A percentile compares a stretch with the other conserved stretches of the same genome.
These are phyloP conservation scores for Fraxinus quadrangulata DNA, from an alignment of 257 asterid genomes.

Conservation along the genomic window DNA sequence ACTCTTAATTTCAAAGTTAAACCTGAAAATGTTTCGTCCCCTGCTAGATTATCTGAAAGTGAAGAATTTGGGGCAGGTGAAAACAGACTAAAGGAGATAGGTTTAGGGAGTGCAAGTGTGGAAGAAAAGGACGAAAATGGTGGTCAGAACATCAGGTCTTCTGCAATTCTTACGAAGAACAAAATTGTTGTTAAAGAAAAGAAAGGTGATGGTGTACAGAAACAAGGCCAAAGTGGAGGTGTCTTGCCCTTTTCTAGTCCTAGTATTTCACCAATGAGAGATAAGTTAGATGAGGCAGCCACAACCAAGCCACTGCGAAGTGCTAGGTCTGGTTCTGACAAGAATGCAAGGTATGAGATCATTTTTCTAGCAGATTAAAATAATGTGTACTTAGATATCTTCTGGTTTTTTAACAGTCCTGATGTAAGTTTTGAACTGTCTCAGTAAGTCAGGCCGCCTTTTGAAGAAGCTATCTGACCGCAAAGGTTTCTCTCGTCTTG, in stretches of 20 bases:
- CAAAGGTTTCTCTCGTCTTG: slow-evolving; percentile 86
- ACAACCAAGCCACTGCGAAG: slow-evolving; percentile 69
- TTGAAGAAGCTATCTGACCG: slow-evolving; percentile 82
- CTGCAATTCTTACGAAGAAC: slow-evolving; percentile 54
- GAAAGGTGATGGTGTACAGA: slow-evolving; percentile 76
- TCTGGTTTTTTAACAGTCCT: slow-evolving; percentile 26
- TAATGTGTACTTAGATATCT: slow-evolving; percentile 18
- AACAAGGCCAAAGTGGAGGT: slow-evolving; percentile 92
- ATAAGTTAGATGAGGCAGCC: slow-evolving; percentile 62
- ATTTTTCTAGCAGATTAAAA: slow-evolving; percentile 23
- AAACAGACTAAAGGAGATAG: slow-evolving; percentile 62
- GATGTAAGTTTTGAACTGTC: slow-evolving; percentile 26
- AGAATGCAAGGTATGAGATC: slow-evolving; percentile 73
- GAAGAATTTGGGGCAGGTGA: slow-evolving; percentile 93
- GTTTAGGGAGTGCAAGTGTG: slow-evolving; percentile 45
- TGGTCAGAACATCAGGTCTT: slow-evolving; percentile 54
- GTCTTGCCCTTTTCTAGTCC: slow-evolving; percentile 73
- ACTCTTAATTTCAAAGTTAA: slow-evolving; percentile 51
- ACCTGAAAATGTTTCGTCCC: slow-evolving; percentile 68
- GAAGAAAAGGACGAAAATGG: slow-evolving; percentile 60
- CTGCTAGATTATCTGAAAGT: slow-evolving; percentile 80
- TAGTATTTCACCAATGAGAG: slow-evolving; percentile 75
- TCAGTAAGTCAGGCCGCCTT: slow-evolving; percentile 94
- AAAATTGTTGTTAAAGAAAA: slow-evolving; percentile 68
- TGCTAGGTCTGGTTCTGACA: slow-evolving; percentile 66